Base-by-base conservation (phyloP, 352 stramenopile genomes). In the Phytophthora melonis region DNA sequence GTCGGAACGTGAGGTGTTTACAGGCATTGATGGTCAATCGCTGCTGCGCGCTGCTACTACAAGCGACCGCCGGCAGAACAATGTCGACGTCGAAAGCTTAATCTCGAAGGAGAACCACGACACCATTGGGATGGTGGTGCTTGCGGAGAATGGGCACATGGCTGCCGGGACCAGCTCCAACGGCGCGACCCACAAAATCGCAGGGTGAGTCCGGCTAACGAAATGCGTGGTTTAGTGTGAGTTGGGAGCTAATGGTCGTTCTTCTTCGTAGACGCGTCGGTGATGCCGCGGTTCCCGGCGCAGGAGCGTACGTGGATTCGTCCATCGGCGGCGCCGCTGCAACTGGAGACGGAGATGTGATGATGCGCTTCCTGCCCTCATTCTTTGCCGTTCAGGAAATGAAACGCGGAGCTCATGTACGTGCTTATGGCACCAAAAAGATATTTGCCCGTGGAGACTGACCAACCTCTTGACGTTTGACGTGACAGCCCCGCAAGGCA, bases 361-460 rank as follows among this genome's bases (percentile, higher is more conserved):
- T 98, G 91, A 97, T 98, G 92, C 89, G 92, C 11, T 97, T 98
- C 68, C 53, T 97, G 34, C 93, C 92, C 5, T 88, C 93, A 16
- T 96, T 92, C 70, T 83, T 91, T 39, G 89, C 89, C 0, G 89
- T 96, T 0, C 84, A 94, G 60, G 86, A 95, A 61, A 96, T 96
- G 89, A 88, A 77, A 19, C 82, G 63, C 21, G 89, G 88, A 27
- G 54, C 88, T 1, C 89, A 95, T 60, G 89, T 96, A 81, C 30
- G 30, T 34, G 30, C 30, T 34, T 3, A 1, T 34, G 30, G 30
- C 6, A 34, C 30, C 30, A 34, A 34, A 8, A 34, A 8, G 0
- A 1, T 34, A 34, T 34, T 34, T 34, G 30, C 18, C 32, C n/a
- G 23, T 63, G 10, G 66, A 11, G 1, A 52, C 39, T 68, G 39